Base-by-base conservation (phyloP, 495 filamentous ascomycete species). In the Chlorociboria aeruginascens region DNA sequence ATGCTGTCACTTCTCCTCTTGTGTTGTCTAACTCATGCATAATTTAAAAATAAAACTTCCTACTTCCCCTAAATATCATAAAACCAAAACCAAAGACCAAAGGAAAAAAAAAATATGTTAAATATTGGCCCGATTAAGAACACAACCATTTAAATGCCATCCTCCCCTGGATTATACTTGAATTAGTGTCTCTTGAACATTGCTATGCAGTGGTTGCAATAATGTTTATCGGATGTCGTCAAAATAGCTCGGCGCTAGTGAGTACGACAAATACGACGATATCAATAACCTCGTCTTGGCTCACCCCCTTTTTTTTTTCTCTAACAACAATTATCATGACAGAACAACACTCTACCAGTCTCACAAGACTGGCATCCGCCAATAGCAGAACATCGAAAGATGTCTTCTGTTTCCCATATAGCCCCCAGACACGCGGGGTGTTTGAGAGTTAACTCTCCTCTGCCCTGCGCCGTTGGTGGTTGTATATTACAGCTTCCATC, bases 351-450 rank as follows among this genome's bases (percentile, higher is more conserved):
- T 51, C 45, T 37, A 46, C 54, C 46, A 62, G 60, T 62, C 63
- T 55, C 48, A 32, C 46, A 58, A 49, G 65, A 63, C 58, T 58
- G 53, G 49, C 58, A 35, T 45, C 37, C 37, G 48, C 55, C 40
- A 54, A 51, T 52, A 49, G 50, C 50, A 52, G 48, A 48, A 44
- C 33, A 60, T 65, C 56, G 40, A 36, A 66, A 49, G 55, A 70
- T 67, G 71, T 62, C 51, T 65, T 56, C 56, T 59, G 60, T 57
- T 59, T 60, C 55, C 56, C 68, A 53, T 56, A 80, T 77, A 83
- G 74, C 82, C 85, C 83, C 83, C 85, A 80, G 20, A 25, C 20
- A 59, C 79, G 61, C 60, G 83, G 83, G 83, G 84, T 84, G 55
- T 60, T 62, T 52, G 59, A 61, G 45, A 69, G 71, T 68, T 85